Evolutionary conservation across 2,329 filamentous ascomycete species (phyloP), one percentile per base, ranked within the genome.

Genomic region (Fusarium virguliforme): DNA sequence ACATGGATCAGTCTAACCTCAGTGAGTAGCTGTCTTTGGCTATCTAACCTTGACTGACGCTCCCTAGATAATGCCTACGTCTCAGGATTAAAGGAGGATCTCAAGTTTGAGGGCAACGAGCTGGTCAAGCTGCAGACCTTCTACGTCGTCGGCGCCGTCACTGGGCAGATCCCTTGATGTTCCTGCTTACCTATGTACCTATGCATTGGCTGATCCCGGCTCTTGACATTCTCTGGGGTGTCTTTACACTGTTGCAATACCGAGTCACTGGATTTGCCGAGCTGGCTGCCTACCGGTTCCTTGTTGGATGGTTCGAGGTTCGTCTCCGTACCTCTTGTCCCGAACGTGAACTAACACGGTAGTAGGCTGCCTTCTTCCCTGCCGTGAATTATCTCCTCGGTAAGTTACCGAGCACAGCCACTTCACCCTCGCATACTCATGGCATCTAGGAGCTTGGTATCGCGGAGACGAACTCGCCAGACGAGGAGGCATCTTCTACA

Each of bases 1-100:
- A 74, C 18, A 66, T 74, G 13, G 72, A 74, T 13, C 68, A 74
- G 48, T 62, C 68, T 2, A 74, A 74, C 24, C 18, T 74, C 10
- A 74, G 70, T 72, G 2, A 35, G 32, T 35, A 24, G 2, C 10
- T 3, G 37, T 38, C 13, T 9, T 3, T 1, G 7, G 7, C 1
- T 10, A 3, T 4, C 8, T 53, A 12, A 6, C n/a, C 30, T 4
- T 26, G 4, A 26, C 13, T 35, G 6, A 53, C n/a, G 1, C 1
- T 24, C 4, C 10, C 4, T 15, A 53, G 50, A 53, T n/a, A 53
- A 53, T 34, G 48, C 48, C 28, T 53, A 53, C 13, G 50, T 53
- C 0, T 53, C 50, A 3, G 50, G 50, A 1, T 24, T 53, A 22
- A 53, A 53, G 1, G 50, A 53, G 6, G 50, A 53, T 1, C 32